Evolutionary conservation across 495 filamentous ascomycete species (phyloP).

Genomic region (Articulospora tetracladia): DNA sequence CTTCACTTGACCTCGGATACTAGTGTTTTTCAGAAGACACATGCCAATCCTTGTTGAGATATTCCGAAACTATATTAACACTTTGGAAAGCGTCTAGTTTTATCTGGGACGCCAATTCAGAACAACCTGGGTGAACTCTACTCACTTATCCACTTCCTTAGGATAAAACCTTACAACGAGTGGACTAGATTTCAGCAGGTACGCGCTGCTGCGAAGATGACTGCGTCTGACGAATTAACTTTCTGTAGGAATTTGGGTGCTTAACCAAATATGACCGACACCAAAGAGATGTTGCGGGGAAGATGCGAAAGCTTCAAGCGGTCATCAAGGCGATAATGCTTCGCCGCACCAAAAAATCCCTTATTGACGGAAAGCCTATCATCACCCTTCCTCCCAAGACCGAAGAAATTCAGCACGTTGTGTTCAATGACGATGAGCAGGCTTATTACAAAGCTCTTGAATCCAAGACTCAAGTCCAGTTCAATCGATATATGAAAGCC

Average conservation of each 20-base stretch:
- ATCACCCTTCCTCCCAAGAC: conserved; percentile 68
- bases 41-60: too few relatives aligned
- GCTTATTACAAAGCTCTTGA: conserved; percentile 73
- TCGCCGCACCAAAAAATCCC: conserved; percentile 77
- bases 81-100: conserved; percentile 56
- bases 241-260: conserved; percentile 29
- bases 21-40: too few relatives aligned
- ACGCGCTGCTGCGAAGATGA: conserved; percentile 31
- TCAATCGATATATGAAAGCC: conserved; percentile 73
- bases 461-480: conserved; percentile 56
- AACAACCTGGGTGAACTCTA: conserved; percentile 82
- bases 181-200: conserved; percentile 32
- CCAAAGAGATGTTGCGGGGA: conserved; percentile 33
- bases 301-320: conserved; percentile 71
- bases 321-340: conserved; percentile 83
- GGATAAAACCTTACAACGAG: conserved; percentile 75
- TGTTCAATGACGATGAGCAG: conserved; percentile 71
- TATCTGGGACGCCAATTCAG: conserved; percentile 96
- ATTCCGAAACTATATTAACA: too few relatives aligned
- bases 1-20: too few relatives aligned
- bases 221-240: background rate
- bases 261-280: conserved; percentile 30
- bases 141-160: conserved; percentile 76
- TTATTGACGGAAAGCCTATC: conserved; percentile 84
- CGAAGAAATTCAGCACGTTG: conserved; percentile 59